These are phyloP conservation scores for Paracoccidioides brasiliensis DNA, from an alignment of 2,329 filamentous ascomycete genomes.

Conservation along the genomic window DNA sequence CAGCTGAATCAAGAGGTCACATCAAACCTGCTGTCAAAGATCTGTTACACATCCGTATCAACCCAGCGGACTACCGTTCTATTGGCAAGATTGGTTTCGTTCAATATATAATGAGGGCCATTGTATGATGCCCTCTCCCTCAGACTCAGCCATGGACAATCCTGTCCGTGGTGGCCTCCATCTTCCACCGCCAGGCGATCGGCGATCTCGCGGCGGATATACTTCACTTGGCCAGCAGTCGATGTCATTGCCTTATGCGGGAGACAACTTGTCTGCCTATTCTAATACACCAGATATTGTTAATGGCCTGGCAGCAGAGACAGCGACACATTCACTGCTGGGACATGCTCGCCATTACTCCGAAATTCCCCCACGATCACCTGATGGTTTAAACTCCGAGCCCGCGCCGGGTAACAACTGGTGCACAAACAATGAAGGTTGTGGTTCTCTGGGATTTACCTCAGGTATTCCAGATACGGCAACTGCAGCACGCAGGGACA, in stretches of 20 bases:
- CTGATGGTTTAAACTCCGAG: background rate
- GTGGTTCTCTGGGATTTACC: background rate
- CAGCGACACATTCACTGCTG: background rate
- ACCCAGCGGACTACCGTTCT: background rate
- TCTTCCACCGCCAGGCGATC: slow-evolving; percentile 5
- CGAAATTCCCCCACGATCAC: background rate
- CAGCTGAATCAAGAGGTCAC: no score
- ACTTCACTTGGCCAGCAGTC: background rate
- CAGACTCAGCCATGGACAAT: slow-evolving; percentile 9
- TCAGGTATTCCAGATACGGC: background rate
- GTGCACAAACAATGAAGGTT: background rate
- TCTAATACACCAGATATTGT: background rate
- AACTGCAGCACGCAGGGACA: background rate
- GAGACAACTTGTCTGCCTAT: background rate
- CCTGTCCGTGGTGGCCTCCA: slow-evolving; percentile 8
- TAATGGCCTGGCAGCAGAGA: background rate
- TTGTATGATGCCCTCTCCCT: slow-evolving; percentile 6
- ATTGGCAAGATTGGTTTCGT: slow-evolving; percentile 1
- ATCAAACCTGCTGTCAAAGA: background rate
- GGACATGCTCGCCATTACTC: background rate
- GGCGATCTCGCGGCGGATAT: background rate
- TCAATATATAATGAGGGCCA: slow-evolving; percentile 8
- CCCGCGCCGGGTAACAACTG: background rate
- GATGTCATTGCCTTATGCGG: background rate
- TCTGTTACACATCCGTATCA: background rate